Conservation (phyloP, 2,329 filamentous ascomycete species). For the Scytalidium sp. region DNA sequence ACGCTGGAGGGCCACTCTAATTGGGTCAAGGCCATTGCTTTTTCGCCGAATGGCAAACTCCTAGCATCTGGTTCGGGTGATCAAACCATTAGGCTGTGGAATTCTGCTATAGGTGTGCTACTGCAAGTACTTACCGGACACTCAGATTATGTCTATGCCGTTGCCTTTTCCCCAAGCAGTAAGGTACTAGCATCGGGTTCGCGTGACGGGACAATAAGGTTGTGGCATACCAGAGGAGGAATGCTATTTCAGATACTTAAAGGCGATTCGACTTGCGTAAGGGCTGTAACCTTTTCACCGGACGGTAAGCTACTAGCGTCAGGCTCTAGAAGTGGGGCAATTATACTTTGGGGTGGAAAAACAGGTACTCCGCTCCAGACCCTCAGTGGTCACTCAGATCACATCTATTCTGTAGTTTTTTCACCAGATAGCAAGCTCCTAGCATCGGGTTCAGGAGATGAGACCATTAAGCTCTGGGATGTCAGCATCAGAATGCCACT, state of each 20-base stretch:
- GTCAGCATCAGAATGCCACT: conserved; percentile 1
- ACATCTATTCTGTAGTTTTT: conserved; percentile 1
- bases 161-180: conserved; percentile 12
- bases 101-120: conserved; percentile 5
- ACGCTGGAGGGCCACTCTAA: conserved; percentile 7
- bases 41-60: conserved; percentile 13
- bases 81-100: conserved; percentile 12
- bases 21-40: conserved; percentile 5
- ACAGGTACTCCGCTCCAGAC: not conserved
- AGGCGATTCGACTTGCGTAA: not conserved
- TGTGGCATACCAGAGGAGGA: conserved; percentile 8
- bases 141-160: conserved; percentile 1
- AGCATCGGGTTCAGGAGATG: not conserved
- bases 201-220: conserved; percentile 10
- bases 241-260: not conserved
- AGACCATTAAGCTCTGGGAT: conserved; percentile 3
- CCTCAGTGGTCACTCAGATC: conserved; percentile 1
- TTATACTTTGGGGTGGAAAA: conserved; percentile 8
- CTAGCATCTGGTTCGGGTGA: conserved; percentile 8
- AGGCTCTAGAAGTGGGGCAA: conserved; percentile 4
- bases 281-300: conserved; percentile 2
- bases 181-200: conserved; percentile 10
- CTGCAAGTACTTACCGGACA: conserved; percentile 10
- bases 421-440: conserved; percentile 2
- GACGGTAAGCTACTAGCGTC: not conserved